Evolutionary conservation across 2,329 filamentous ascomycete species (phyloP), one percentile per base, ranked within the genome.

Genomic region (Hypoxylon sp.): DNA sequence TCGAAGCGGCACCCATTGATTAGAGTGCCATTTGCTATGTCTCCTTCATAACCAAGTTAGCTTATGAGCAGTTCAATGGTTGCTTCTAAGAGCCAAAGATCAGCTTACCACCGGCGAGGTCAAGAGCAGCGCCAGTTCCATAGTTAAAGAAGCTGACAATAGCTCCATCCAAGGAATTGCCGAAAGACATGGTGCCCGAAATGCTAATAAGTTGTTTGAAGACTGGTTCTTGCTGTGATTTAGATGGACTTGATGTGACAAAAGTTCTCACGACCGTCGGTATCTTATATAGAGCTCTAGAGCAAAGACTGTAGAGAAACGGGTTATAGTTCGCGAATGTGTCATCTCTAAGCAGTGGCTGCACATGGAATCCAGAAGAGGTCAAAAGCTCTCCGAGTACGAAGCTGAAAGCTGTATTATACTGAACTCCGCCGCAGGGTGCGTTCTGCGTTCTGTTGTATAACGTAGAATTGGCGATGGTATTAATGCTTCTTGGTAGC

Each of bases 61-160:
- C 13, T 37, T 5, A 10, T 37, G 27, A 13, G 17, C 31, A 13
- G 17, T 7, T 7, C 8, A 11, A 44, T 17, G 7, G 6, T 10
- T 22, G 7, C 1, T 3, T 20, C 7, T 1, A 31, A 53, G 20
- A 22, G 42, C 6, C 11, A 25, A 44, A 14, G 30, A 3, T 3
- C 13, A 27, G 13, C 22, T 44, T 57, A 61, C 55, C 56, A 13
- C 25, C 13, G 40, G 55, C 31, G 14, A 65, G 62, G 27, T 65
- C 55, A 31, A 61, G 14, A 11, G 30, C 49, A 33, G 63, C 51
- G 63, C 50, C 57, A 37, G 57, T 55, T 30, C 55, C 55, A n/a
- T 65, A 60, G 62, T 65, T 65, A 14, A 65, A 27, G 55, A 65
- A 58, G 48, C 17, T 33, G 30, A 65, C 44, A 17, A 60, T 25